These are phyloP conservation scores for Erythrophleum ivorense DNA, from an alignment of 331 rosid species.

Conservation along the genomic window DNA sequence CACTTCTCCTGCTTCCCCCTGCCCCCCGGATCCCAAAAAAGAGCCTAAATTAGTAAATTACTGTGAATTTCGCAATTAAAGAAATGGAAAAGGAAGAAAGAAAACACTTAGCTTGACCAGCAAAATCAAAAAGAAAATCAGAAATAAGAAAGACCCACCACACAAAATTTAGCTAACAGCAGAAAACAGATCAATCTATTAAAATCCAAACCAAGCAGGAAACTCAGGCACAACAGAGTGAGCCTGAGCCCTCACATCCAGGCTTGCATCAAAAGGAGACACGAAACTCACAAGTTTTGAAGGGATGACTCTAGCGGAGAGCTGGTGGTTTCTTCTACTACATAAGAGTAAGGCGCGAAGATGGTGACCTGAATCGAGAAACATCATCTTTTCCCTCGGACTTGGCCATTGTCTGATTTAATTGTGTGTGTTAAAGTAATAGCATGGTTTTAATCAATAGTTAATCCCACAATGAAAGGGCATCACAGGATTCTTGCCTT, in stretches of 20 bases:
- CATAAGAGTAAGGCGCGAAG: slow-evolving; percentile 38
- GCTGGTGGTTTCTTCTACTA: slow-evolving; percentile 11
- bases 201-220: slow-evolving; percentile 31
- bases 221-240: background rate
- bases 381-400: slow-evolving; percentile 28
- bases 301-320: slow-evolving; percentile 18
- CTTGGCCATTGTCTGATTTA: slow-evolving; percentile 20
- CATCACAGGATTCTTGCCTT: background rate
- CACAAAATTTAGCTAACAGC: background rate
- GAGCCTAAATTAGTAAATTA: slow-evolving; percentile 19
- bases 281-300: slow-evolving; percentile 43
- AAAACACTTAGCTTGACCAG: background rate
- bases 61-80: background rate
- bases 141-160: slow-evolving; percentile 20
- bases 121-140: slow-evolving; percentile 32
- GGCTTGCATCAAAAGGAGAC: background rate
- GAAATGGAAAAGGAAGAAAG: slow-evolving; percentile 17
- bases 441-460: slow-evolving; percentile 10
- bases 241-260: background rate
- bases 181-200: slow-evolving; percentile 34
- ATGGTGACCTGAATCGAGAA: slow-evolving; percentile 21
- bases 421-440: background rate
- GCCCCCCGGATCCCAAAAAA: slow-evolving; percentile 15
- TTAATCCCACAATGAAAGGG: background rate
- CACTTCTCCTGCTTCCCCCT: slow-evolving; percentile 23